A percentile compares a stretch with the other conserved stretches of the same genome.
Evolutionary conservation across 148 eudicot genomes (phyloP).

Genomic region (Fallopia convolvulus): DNA sequence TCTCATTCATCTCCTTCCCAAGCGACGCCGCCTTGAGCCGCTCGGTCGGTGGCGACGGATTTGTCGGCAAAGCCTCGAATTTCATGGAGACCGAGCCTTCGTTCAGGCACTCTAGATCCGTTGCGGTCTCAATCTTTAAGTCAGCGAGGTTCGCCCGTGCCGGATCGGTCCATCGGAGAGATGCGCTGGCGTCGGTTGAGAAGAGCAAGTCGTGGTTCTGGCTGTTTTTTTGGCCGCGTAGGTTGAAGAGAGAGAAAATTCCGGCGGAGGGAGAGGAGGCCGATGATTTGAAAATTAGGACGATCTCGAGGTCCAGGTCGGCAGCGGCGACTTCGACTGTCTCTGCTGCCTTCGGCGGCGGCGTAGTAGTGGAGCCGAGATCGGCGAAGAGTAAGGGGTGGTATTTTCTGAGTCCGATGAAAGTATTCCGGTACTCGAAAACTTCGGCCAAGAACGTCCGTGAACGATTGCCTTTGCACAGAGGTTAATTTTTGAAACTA

Average conservation of each 20-base stretch:
- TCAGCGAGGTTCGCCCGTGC: constrained; percentile 12
- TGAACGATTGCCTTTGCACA: constrained; percentile 34
- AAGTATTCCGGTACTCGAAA: constrained; percentile 33
- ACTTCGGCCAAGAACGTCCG: constrained; percentile 24
- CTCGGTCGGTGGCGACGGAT: neutral
- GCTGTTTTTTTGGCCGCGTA: constrained; percentile 25
- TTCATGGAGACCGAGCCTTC: constrained; percentile 29
- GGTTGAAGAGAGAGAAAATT: constrained; percentile 20
- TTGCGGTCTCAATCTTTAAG: constrained; percentile 32
- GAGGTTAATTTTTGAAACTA: constrained; percentile 18
- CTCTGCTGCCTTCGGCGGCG: neutral
- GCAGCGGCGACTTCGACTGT: constrained; percentile 15
- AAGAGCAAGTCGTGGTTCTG: constrained; percentile 26
- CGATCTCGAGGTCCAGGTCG: constrained; percentile 34
- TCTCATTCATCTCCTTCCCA: constrained; percentile 8
- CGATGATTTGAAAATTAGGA: constrained; percentile 16
- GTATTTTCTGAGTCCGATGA: constrained; percentile 55
- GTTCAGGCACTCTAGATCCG: constrained; percentile 38
- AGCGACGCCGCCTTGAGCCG: constrained; percentile 1
- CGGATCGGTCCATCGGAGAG: neutral
- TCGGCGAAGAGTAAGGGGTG: constrained; percentile 27
- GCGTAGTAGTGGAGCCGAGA: neutral
- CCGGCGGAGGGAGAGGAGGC: constrained; percentile 6
- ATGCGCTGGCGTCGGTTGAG: neutral
- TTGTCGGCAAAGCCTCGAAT: constrained; percentile 20